Evolutionary conservation across 768 basidiomycete species (phyloP).

Genomic region (Solioccasus polychromus): DNA sequence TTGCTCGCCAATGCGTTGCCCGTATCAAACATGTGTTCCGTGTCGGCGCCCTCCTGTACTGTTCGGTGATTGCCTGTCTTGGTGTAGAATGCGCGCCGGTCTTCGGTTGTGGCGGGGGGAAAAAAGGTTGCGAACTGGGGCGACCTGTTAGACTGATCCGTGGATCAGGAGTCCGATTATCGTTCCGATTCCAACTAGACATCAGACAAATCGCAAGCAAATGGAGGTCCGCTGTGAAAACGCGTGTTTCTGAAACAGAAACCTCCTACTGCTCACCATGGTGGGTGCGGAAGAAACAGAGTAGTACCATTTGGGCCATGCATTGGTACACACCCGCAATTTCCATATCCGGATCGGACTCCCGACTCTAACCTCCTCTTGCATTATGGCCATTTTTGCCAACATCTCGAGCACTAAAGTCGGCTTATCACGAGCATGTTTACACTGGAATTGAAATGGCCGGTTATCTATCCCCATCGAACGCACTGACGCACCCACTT

Average conservation of each 20-base stretch:
- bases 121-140: background rate
- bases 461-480: constrained; percentile 9
- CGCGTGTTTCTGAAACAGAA: constrained; percentile 4
- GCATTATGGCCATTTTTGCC: no score
- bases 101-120: background rate
- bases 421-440: no score
- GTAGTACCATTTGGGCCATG: no score
- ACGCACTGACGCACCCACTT: background rate
- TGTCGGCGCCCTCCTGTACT: background rate
- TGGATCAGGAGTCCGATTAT: constrained; percentile 8
- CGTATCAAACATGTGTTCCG: no score
- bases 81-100: no score
- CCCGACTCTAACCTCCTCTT: no score
- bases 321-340: no score
- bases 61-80: background rate
- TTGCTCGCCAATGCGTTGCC: background rate
- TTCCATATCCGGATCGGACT: no score
- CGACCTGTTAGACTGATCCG: constrained; percentile 7
- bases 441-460: no score
- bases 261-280: background rate
- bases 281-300: background rate
- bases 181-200: constrained; percentile 1
- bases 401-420: no score
- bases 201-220: constrained; percentile 22
- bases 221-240: constrained; percentile 13